Conservation (phyloP, 2,329 filamentous ascomycete species). For the Aspergillus sp. region DNA sequence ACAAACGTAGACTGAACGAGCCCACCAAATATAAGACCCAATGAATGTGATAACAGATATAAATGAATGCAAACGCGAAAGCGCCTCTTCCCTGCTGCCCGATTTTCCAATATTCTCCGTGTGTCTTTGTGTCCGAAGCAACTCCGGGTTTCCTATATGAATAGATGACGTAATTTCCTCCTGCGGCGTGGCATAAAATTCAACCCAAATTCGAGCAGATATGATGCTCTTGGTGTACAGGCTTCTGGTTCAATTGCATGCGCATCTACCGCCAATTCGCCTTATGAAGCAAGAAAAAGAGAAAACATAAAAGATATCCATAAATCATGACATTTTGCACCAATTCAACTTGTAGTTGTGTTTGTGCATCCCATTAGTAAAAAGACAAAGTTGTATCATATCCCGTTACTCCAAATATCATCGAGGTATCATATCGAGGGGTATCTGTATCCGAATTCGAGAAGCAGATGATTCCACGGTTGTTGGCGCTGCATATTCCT, state of each 20-base stretch:
- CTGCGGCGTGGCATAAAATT: not conserved
- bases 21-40: not conserved
- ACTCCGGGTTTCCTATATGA: not conserved
- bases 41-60: not conserved
- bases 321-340: conserved; percentile 6
- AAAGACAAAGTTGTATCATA: conserved; percentile 4
- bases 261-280: conserved; percentile 10
- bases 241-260: not conserved
- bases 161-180: not conserved
- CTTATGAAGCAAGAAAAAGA: not conserved
- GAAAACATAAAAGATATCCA: not conserved
- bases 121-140: not conserved
- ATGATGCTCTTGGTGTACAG: conserved; percentile 1
- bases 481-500: not conserved
- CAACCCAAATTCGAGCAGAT: not conserved
- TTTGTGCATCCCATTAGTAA: not conserved
- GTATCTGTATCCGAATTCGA: conserved; percentile 24
- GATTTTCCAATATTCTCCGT: not conserved
- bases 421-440: conserved; percentile 19
- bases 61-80: conserved; percentile 1
- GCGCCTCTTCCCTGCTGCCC: conserved; percentile 2
- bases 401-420: conserved; percentile 15
- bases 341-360: not conserved
- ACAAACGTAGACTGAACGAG: not conserved
- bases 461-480: not conserved